Base-by-base conservation (phyloP, 2,329 filamentous ascomycete species). In the Xylaria sp. region DNA sequence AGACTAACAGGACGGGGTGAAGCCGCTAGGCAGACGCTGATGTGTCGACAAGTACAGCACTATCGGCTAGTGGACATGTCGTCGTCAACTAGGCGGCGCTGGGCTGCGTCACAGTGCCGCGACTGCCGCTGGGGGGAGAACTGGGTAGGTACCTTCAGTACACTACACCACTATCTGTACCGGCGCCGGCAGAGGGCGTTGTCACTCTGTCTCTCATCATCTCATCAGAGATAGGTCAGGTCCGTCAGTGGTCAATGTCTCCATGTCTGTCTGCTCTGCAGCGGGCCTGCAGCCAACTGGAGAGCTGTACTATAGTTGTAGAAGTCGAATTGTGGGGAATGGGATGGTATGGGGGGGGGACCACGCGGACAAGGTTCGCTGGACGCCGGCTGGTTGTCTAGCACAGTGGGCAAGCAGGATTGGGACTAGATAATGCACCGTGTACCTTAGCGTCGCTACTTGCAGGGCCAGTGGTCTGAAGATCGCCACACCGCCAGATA, bases 401-500 rank as follows among this genome's bases (percentile, higher is more conserved):
- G 33, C 37, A 55, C 52, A 56, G 46, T 61, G 52, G 51, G 25
- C 19, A 38, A 31, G 21, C 5, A 51, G 46, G 56, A 52, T 56
- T 52, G 40, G 46, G 42, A 51, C 56, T 56, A 63, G 60, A 40
- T 47, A 49, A 66, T 69, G 70, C 71, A 73, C 71, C 43, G 71
- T 73, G 61, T 72, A 74, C 70, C 67, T 68, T 66, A 66, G 67
- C 57, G 42, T n/a, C 42, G 59, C 66, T 69, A 54, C 59, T 45
- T 65, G 60, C 64, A 69, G 61, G 62, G 55, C 62, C 56, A 17
- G 33, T 56, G 54, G 38, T 45, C 37, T 49, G 25, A 51, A 60
- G 67, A 70, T 70, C 66, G 69, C 64, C 66, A 74, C 71, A 73
- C 72, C 69, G 69, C 71, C 65, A 61, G 61, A 57, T 74, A 74